These are phyloP conservation scores for Fraxinus paxiana DNA, from an alignment of 305 asterid genomes.

Conservation along the genomic window DNA sequence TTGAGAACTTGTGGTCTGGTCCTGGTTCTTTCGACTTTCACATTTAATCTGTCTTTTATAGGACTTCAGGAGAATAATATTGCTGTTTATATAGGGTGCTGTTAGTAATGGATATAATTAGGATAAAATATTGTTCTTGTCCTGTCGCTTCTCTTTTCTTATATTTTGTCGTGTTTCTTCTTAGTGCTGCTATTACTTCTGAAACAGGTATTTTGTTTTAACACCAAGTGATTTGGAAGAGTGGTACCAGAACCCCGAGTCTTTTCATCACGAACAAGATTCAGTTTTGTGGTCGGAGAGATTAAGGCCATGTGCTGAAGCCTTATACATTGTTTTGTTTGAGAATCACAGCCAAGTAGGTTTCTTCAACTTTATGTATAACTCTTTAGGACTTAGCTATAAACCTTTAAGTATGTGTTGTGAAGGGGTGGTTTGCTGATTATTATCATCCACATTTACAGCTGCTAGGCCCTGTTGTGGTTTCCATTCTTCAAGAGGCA, in stretches of 20 bases:
- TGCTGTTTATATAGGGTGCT: background rate
- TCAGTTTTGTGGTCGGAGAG: conserved; percentile 90
- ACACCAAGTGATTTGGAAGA: conserved; percentile 82
- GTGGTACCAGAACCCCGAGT: conserved; percentile 87
- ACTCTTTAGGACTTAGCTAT: conserved; percentile 8
- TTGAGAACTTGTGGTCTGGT: background rate
- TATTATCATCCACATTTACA: conserved; percentile 34
- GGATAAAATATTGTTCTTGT: background rate
- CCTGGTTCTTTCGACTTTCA: background rate
- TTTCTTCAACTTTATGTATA: conserved; percentile 23
- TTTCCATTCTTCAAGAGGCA: conserved; percentile 95
- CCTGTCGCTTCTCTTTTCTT: background rate
- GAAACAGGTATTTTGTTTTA: conserved; percentile 82
- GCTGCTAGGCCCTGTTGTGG: conserved; percentile 94
- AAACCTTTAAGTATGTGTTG: conserved; percentile 19
- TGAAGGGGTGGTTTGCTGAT: conserved; percentile 28
- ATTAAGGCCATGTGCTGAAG: conserved; percentile 97
- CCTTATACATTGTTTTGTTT: conserved; percentile 81
- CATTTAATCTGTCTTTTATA: background rate
- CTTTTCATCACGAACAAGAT: conserved; percentile 93
- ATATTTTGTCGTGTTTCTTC: conserved; percentile 12
- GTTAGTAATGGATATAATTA: conserved; percentile 2
- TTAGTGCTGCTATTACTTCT: conserved; percentile 27
- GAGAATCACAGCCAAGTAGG: conserved; percentile 88
- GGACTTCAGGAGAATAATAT: background rate